Evolutionary conservation across 2,329 filamentous ascomycete species (phyloP).

Genomic region (Cercospora sojina): DNA sequence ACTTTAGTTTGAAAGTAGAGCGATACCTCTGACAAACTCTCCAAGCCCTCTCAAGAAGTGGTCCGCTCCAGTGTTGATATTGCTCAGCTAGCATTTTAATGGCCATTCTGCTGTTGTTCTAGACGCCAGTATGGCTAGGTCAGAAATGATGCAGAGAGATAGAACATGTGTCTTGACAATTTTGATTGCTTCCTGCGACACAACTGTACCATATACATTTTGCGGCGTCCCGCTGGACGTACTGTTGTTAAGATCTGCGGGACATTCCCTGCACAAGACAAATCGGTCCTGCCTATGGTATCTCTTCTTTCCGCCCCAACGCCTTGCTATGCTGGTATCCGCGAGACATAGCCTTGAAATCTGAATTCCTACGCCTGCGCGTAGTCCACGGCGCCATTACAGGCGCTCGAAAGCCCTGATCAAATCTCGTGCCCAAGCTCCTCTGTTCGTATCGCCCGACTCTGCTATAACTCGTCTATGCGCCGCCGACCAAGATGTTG

Average conservation of each 20-base stretch:
- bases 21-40: background rate
- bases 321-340: constrained; percentile 21
- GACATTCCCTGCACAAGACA: background rate
- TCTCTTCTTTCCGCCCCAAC: constrained; percentile 13
- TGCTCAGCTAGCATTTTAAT: background rate
- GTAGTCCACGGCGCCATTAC: background rate
- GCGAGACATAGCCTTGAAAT: background rate
- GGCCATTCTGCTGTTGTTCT: background rate
- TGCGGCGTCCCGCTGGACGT: background rate
- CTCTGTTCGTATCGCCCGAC: background rate
- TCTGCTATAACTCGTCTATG: constrained; percentile 45
- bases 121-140: background rate
- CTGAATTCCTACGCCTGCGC: background rate
- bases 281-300: background rate
- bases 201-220: constrained; percentile 1
- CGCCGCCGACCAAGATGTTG: constrained; percentile 67
- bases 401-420: background rate
- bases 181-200: background rate
- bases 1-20: background rate
- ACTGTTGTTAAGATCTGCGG: background rate
- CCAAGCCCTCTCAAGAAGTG: too few species aligned
- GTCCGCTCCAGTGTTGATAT: background rate
- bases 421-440: background rate
- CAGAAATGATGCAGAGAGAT: background rate
- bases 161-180: background rate